Percentiles rank a stretch among this genome's conserved stretches.
Evolutionary conservation across 306 rosid species (phyloP).

Genomic region (Corylus heterophylla): DNA sequence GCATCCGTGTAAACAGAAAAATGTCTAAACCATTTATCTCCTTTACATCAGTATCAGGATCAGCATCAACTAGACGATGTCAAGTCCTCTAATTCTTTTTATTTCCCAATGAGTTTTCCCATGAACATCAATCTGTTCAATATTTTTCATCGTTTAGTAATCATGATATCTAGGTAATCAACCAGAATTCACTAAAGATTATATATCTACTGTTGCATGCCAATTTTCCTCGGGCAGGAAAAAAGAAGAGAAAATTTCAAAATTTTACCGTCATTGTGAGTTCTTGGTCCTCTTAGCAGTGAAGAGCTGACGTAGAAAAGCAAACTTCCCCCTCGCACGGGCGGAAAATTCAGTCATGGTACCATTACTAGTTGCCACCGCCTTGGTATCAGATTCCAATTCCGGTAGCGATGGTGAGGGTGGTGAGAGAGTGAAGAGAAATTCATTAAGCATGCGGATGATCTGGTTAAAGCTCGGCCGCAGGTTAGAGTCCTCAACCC

Average conservation of each 20-base stretch:
- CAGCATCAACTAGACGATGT: constrained; percentile 27
- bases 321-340: constrained; percentile 74
- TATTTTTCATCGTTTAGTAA: background rate
- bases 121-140: constrained; percentile 9
- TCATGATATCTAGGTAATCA: constrained; percentile 13
- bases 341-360: constrained; percentile 60
- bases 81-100: constrained; percentile 7
- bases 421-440: constrained; percentile 67
- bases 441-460: constrained; percentile 75
- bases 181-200: constrained; percentile 17
- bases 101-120: constrained; percentile 18
- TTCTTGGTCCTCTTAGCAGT: constrained; percentile 75
- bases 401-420: constrained; percentile 49
- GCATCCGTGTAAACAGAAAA: constrained; percentile 20
- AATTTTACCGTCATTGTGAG: constrained; percentile 52
- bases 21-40: constrained; percentile 4
- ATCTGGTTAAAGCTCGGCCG: constrained; percentile 89
- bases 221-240: constrained; percentile 14
- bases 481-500: constrained; percentile 91
- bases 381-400: constrained; percentile 46
- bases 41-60: constrained; percentile 36
- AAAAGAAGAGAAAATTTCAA: constrained; percentile 35
- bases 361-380: constrained; percentile 51
- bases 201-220: constrained; percentile 4
- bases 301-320: constrained; percentile 76